phyloP scores from a whole-genome alignment of 805 yeast genomes.

The Nakazawaea populi region DNA sequence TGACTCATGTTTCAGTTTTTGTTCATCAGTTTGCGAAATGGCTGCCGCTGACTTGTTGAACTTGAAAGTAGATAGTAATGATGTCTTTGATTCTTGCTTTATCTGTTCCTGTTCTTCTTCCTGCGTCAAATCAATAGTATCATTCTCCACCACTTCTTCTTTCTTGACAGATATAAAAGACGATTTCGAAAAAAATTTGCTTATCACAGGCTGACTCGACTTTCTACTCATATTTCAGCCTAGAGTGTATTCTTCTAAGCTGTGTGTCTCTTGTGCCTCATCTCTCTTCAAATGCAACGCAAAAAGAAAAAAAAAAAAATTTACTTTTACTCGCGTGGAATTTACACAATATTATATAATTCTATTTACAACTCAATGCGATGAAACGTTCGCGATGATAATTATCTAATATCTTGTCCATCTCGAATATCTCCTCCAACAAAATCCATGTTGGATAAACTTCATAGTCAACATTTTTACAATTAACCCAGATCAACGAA shows the following conservation, averaged over 20 bases:
- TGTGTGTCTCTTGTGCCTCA: background rate
- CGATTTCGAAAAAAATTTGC: background rate
- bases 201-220: background rate
- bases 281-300: background rate
- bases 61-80: background rate
- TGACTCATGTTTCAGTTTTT: background rate
- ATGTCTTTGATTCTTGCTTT: background rate
- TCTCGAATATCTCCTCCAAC: conserved; percentile 3
- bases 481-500: conserved; percentile 8
- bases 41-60: background rate
- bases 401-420: conserved; percentile 3
- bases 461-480: conserved; percentile 6
- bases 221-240: background rate
- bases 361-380: conserved; percentile 1
- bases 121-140: background rate
- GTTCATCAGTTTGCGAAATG: background rate
- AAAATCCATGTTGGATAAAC: conserved; percentile 7
- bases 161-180: background rate
- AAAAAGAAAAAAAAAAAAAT: background rate
- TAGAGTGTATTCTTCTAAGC: background rate
- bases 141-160: background rate
- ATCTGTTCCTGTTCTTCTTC: background rate
- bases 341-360: background rate
- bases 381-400: background rate
- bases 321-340: background rate